Percentiles rank a stretch among this genome's conserved stretches.
Evolutionary conservation across 306 rosid genomes (phyloP).

Genomic region (Carpinus fangiana): DNA sequence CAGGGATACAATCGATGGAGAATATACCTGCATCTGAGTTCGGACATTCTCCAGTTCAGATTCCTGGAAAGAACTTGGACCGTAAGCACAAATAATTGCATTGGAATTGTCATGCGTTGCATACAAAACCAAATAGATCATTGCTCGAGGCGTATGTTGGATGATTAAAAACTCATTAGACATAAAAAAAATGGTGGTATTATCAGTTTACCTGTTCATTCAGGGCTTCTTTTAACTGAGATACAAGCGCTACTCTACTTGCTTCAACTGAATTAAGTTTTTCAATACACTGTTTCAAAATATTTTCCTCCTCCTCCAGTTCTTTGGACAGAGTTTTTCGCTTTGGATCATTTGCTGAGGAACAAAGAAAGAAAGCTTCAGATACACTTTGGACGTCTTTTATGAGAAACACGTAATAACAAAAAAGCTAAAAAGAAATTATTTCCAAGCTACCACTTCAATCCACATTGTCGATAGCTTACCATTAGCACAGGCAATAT

Average conservation of each 20-base stretch:
- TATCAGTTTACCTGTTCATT: constrained; percentile 64
- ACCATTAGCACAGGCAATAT: constrained; percentile 64
- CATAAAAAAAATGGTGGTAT: background rate
- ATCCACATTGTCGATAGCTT: constrained; percentile 27
- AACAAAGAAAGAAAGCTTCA: constrained; percentile 38
- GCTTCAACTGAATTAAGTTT: constrained; percentile 75
- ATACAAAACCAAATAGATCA: constrained; percentile 22
- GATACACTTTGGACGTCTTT: background rate
- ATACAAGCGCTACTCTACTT: constrained; percentile 69
- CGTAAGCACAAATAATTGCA: constrained; percentile 15
- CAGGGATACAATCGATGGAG: constrained; percentile 17
- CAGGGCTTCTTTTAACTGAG: constrained; percentile 84
- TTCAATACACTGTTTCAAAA: constrained; percentile 68
- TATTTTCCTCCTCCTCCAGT: constrained; percentile 73
- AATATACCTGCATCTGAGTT: constrained; percentile 85
- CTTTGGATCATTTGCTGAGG: constrained; percentile 84
- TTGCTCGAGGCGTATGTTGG: background rate
- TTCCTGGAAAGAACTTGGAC: constrained; percentile 50
- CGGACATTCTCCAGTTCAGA: constrained; percentile 81
- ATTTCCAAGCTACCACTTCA: background rate
- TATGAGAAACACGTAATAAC: background rate
- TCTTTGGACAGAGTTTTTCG: constrained; percentile 67
- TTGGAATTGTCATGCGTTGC: constrained; percentile 21
- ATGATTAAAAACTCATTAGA: constrained; percentile 5
- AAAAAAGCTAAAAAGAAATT: background rate